phyloP scores from a whole-genome alignment of 768 basidiomycete species.

The Grammothele lineata region DNA sequence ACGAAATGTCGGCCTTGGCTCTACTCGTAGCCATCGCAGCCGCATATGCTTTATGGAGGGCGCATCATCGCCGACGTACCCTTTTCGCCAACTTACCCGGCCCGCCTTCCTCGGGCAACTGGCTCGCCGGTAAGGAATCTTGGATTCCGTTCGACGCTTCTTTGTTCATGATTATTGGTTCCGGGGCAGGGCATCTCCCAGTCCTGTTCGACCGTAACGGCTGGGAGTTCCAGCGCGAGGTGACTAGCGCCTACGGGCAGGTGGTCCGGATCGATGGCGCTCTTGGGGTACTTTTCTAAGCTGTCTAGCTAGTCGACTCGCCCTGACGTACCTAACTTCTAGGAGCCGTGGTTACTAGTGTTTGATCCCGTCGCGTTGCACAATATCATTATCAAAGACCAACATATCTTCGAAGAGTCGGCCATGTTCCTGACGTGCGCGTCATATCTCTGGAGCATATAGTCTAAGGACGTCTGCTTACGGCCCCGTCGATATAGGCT shows the following conservation, averaged over 20 bases:
- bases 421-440: conserved; percentile 11
- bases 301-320: neutral
- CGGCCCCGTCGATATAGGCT: conserved; percentile 16
- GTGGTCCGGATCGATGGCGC: conserved; percentile 6
- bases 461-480: neutral
- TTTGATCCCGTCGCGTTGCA: conserved; percentile 12
- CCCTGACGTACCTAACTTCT: neutral
- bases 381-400: conserved; percentile 24
- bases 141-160: neutral
- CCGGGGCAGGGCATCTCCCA: conserved; percentile 1
- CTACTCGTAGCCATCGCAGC: too few relatives aligned
- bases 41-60: too few relatives aligned
- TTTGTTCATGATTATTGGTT: neutral
- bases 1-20: too few relatives aligned
- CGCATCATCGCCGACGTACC: too few relatives aligned
- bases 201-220: conserved; percentile 3
- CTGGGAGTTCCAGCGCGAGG: conserved; percentile 2
- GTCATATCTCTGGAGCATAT: neutral
- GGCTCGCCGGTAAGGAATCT: neutral
- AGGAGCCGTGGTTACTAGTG: conserved; percentile 5
- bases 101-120: neutral
- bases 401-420: conserved; percentile 21
- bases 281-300: conserved; percentile 1
- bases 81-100: conserved; percentile 5
- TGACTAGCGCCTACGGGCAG: conserved; percentile 2